phyloP scores from a whole-genome alignment of 208 protist species.

The Novymonas esmeraldas region DNA sequence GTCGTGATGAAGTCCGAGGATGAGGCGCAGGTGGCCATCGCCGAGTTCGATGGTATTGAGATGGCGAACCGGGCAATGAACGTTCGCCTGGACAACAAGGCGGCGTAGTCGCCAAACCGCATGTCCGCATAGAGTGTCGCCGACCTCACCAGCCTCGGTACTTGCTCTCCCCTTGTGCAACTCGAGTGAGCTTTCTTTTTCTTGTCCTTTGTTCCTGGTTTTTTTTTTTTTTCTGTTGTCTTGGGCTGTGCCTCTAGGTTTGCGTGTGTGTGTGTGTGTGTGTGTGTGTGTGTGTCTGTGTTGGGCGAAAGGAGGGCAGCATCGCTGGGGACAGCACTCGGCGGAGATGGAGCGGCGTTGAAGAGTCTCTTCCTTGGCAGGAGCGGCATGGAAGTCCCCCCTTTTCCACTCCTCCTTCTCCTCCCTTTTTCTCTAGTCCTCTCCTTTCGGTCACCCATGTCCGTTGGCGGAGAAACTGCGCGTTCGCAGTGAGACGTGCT shows the following conservation, averaged over 20 bases:
- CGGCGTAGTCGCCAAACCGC: conserved; percentile 6
- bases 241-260: not conserved
- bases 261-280: not conserved
- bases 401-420: too few species aligned
- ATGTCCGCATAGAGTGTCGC: not conserved
- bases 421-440: too few species aligned
- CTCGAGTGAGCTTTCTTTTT: not conserved
- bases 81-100: conserved; percentile 78
- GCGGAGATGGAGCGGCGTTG: too few species aligned
- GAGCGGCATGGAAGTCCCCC: too few species aligned
- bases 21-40: conserved; percentile 72
- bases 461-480: too few species aligned
- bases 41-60: conserved; percentile 86
- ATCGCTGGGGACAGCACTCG: too few species aligned
- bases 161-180: too few species aligned
- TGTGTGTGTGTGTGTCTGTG: too few species aligned
- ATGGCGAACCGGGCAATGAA: conserved; percentile 86
- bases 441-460: too few species aligned
- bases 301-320: too few species aligned
- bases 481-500: too few species aligned
- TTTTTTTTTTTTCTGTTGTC: not conserved
- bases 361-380: too few species aligned
- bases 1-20: conserved; percentile 77
- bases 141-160: not conserved
- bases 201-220: not conserved